Evolutionary conservation across 208 protist species (phyloP).

Genomic region (Willaertia magna): DNA sequence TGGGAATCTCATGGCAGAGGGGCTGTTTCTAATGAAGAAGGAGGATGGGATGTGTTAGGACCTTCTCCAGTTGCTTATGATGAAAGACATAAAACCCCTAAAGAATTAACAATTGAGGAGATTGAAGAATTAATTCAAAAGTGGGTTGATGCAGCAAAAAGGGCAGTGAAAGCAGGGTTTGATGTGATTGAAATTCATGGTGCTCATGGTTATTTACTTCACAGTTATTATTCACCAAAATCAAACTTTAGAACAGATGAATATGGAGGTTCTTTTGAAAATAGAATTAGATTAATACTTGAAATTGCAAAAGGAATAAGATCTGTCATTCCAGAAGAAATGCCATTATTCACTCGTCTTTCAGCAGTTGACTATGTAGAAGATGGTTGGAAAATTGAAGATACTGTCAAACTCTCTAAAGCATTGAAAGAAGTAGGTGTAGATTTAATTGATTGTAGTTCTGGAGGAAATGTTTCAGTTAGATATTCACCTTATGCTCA

Average conservation of each 20-base stretch:
- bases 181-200: slow-evolving; percentile 64
- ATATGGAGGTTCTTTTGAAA: slow-evolving; percentile 65
- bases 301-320: slow-evolving; percentile 39
- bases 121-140: slow-evolving; percentile 39
- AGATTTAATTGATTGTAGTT: slow-evolving; percentile 28
- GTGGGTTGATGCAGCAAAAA: slow-evolving; percentile 51
- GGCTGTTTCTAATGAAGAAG: not conserved
- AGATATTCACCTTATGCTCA: not conserved
- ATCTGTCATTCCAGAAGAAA: slow-evolving; percentile 15
- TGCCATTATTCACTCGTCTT: slow-evolving; percentile 21
- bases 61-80: not conserved
- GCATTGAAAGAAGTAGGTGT: slow-evolving; percentile 22
- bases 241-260: slow-evolving; percentile 68
- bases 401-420: slow-evolving; percentile 18
- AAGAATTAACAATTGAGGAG: slow-evolving; percentile 47
- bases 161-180: slow-evolving; percentile 61
- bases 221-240: slow-evolving; percentile 70
- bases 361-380: slow-evolving; percentile 17
- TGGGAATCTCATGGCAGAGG: not conserved
- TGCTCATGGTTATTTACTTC: slow-evolving; percentile 76
- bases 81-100: slow-evolving; percentile 19
- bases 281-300: slow-evolving; percentile 58
- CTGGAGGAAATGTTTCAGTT: slow-evolving; percentile 6
- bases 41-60: not conserved
- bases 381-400: slow-evolving; percentile 24